Conservation (phyloP, 208 protist genomes). For the Trypanosoma lewisi region DNA sequence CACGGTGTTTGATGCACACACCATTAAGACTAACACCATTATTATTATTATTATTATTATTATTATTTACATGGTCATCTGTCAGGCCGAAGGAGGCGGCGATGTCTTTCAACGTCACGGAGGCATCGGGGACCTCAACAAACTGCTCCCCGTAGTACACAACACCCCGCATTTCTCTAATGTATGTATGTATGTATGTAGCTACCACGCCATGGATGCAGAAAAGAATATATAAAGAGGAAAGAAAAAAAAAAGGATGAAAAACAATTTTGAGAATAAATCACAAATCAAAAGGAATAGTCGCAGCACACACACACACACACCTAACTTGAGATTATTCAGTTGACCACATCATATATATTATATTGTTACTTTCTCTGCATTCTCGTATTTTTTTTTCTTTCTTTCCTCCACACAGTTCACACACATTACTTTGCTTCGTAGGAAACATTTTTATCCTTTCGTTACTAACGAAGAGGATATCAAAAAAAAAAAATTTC, state of each 20-base stretch:
- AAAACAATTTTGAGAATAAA: background rate
- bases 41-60: no score
- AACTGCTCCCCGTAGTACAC: slow-evolving; percentile 68
- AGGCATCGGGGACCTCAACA: slow-evolving; percentile 56
- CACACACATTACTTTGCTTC: no score
- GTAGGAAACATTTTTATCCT: no score
- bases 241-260: slow-evolving; percentile 14
- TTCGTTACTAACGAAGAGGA: no score
- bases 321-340: no score
- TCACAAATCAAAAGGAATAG: background rate
- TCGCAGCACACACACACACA: no score
- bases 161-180: slow-evolving; percentile 22
- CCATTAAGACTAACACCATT: no score
- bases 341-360: background rate
- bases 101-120: slow-evolving; percentile 68
- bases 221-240: no score
- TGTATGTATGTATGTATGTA: slow-evolving; percentile 1
- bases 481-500: no score
- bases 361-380: background rate
- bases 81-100: slow-evolving; percentile 60
- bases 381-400: background rate
- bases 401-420: background rate
- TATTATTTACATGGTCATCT: slow-evolving; percentile 29
- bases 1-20: slow-evolving; percentile 48
- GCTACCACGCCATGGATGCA: no score